A percentile compares a stretch with the other conserved stretches of the same genome.
Evolutionary conservation across 2,329 filamentous ascomycete species (phyloP).

Genomic region (Xylaria multiplex): DNA sequence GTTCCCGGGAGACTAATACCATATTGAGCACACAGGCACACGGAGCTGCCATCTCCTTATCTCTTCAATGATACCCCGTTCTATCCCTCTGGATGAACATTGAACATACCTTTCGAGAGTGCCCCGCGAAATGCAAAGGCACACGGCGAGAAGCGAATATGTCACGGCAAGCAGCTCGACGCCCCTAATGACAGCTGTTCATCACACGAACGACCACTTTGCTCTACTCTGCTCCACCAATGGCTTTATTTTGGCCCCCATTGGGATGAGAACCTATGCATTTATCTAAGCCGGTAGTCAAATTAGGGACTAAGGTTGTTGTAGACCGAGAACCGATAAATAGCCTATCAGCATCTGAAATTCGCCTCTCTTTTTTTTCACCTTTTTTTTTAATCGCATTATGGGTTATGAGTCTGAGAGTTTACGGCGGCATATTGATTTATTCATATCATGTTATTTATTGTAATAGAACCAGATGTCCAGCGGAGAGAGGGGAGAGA

Average conservation of each 20-base stretch:
- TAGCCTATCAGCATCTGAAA: not conserved
- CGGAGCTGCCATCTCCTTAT: slow-evolving; percentile 21
- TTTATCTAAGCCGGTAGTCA: not conserved
- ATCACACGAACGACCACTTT: not conserved
- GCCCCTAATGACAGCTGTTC: not conserved
- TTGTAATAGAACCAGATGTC: not conserved
- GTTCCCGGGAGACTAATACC: not conserved
- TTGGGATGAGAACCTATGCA: not conserved
- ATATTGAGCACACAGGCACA: slow-evolving; percentile 24
- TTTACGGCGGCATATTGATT: not conserved
- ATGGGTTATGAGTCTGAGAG: not conserved
- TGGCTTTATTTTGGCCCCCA: slow-evolving; percentile 2
- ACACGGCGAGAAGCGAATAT: not conserved
- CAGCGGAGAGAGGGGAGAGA: not conserved
- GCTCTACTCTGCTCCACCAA: not conserved
- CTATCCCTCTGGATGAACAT: slow-evolving; percentile 23
- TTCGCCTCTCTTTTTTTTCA: not conserved
- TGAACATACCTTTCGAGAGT: slow-evolving; percentile 14
- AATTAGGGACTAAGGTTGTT: not conserved
- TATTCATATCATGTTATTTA: not conserved
- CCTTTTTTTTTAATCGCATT: too few relatives aligned
- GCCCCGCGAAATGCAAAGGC: slow-evolving; percentile 1
- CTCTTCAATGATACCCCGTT: slow-evolving; percentile 34
- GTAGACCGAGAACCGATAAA: not conserved
- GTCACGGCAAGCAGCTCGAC: not conserved